Base-by-base conservation (phyloP, 1,284 basidiomycete genomes). In the Ustilago nuda region DNA sequence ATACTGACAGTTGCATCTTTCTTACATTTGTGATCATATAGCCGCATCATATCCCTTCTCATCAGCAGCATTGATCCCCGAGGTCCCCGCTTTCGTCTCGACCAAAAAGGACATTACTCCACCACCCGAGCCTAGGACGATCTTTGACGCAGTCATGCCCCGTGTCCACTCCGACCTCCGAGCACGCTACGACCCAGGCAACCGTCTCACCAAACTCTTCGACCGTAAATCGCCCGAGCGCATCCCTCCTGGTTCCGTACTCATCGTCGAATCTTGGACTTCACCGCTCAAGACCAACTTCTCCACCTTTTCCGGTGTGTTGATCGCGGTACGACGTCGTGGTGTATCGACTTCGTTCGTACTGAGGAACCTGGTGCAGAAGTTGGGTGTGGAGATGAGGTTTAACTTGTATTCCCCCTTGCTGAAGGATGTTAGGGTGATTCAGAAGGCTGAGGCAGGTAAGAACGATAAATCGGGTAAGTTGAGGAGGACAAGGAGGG, bases 361-460 rank as follows among this genome's bases (percentile, higher is more conserved):
- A n/a, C 63, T 85, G 52, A 72, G 84, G 30, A 82, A 79, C 48
- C 66, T 85, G 32, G 84, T 84, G 48, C 69, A 82, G 57, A 85
- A 85, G 75, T 58, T 84, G 48, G 84, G 84, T 45, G 83, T 85
- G n/a, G 84, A 85, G 72, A 77, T 83, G 76, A 66, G 82, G 4
- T 84, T 84, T 72, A 79, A 78, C 52, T 66, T 84, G 19, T 85
- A 84, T 73, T 76, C 72, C 30, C 84, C 84, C 12, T 54, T 84
- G 66, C 59, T 85, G 52, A 85, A 85, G 75, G 75, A 84, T 27
- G 80, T 84, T 53, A 63, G 71, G 51, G 80, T 84, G 52, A 75
- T 85, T 37, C 72, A 80, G 63, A 70, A 78, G 52, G 84, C 84
- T 0, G 66, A 77, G 46, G 82, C 77, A 55, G 71, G 76, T 37